These are phyloP conservation scores for Nicotiana tabacum DNA, from an alignment of 257 asterid species.

Conservation along the genomic window DNA sequence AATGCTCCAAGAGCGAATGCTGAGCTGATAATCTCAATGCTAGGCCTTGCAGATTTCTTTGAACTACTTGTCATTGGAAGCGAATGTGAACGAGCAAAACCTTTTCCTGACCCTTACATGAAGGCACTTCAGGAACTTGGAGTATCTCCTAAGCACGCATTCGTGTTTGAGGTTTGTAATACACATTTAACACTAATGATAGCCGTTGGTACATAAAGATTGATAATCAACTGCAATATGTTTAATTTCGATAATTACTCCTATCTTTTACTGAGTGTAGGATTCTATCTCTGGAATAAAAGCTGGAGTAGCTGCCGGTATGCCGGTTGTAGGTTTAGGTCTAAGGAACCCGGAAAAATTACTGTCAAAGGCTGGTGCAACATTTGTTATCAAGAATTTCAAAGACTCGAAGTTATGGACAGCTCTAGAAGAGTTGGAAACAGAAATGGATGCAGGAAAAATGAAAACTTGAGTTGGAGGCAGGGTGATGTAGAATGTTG, in stretches of 20 bases:
- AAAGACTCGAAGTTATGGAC: conserved; percentile 53
- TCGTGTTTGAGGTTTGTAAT: conserved; percentile 61
- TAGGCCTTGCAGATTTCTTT: conserved; percentile 60
- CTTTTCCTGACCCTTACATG: conserved; percentile 82
- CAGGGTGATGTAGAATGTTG: not conserved
- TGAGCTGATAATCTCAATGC: conserved; percentile 46
- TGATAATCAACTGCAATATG: not conserved
- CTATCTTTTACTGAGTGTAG: conserved; percentile 23
- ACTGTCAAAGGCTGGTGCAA: conserved; percentile 53
- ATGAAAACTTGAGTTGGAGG: conserved; percentile 25
- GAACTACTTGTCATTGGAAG: conserved; percentile 49
- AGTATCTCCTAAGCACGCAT: conserved; percentile 49
- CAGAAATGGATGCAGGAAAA: conserved; percentile 18
- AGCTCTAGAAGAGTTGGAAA: conserved; percentile 44
- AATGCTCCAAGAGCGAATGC: conserved; percentile 81
- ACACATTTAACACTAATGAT: not conserved
- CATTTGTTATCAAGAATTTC: conserved; percentile 57
- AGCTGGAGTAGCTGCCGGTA: conserved; percentile 79
- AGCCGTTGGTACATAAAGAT: not conserved
- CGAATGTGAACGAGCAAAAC: conserved; percentile 74
- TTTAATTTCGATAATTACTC: not conserved
- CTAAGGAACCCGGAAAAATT: conserved; percentile 55
- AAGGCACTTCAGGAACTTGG: conserved; percentile 56
- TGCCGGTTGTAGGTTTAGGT: conserved; percentile 72
- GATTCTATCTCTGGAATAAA: conserved; percentile 79